A percentile compares a stretch with the other conserved stretches of the same genome.
phyloP scores from a whole-genome alignment of 208 protist genomes.

The Paratrypanosoma confusum region DNA sequence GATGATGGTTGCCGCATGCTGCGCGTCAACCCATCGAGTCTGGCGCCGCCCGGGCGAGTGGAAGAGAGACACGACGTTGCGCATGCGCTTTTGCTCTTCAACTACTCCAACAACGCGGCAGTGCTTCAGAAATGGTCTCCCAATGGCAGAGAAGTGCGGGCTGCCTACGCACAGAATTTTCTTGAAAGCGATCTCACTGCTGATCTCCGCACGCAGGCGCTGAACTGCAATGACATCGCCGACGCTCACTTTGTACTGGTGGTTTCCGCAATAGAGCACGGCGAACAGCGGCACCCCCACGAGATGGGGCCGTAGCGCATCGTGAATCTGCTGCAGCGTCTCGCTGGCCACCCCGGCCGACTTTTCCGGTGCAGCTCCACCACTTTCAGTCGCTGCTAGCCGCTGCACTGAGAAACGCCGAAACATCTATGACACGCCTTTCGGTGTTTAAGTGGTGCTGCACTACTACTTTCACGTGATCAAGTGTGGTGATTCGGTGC shows the following conservation, averaged over 20 bases:
- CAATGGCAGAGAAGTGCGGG: constrained; percentile 76
- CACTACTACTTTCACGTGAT: no score
- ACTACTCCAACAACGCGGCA: constrained; percentile 66
- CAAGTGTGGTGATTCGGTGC: no score
- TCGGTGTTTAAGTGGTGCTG: no score
- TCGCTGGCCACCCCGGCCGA: no score
- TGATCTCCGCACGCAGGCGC: constrained; percentile 66
- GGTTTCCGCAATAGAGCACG: constrained; percentile 79
- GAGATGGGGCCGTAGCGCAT: constrained; percentile 36
- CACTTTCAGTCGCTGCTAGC: no score
- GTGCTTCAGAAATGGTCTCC: constrained; percentile 61
- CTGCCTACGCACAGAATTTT: constrained; percentile 85
- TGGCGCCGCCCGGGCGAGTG: constrained; percentile 44
- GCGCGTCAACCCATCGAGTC: constrained; percentile 62
- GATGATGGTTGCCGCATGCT: constrained; percentile 72
- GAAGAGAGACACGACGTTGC: constrained; percentile 78
- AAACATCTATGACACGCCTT: no score
- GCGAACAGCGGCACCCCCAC: constrained; percentile 59
- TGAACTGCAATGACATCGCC: constrained; percentile 83
- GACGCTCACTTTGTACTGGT: constrained; percentile 79
- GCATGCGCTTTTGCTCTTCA: constrained; percentile 85
- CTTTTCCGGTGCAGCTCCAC: no score
- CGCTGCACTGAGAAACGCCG: no score
- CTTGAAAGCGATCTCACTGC: constrained; percentile 71
- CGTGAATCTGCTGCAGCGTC: no score